A percentile compares a stretch with the other conserved stretches of the same genome.
Conservation (phyloP, 257 asterid species). For the Solanum lignicaule region DNA sequence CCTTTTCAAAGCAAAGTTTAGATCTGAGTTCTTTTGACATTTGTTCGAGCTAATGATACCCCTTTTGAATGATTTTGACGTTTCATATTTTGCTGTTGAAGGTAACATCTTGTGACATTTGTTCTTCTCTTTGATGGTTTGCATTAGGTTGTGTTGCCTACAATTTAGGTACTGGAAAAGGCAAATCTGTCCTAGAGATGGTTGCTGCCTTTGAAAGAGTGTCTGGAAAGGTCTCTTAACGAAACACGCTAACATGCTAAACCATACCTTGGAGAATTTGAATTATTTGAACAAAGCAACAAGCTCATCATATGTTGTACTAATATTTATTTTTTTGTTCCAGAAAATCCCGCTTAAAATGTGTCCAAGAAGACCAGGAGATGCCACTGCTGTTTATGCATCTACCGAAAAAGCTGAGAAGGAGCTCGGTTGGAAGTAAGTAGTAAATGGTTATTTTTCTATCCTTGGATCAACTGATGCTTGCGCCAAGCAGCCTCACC, state of each 20-base stretch:
- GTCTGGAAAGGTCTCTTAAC: slow-evolving; percentile 53
- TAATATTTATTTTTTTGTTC: neutral
- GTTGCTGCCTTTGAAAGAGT: slow-evolving; percentile 80
- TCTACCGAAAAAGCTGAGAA: slow-evolving; percentile 66
- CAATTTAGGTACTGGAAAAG: slow-evolving; percentile 87
- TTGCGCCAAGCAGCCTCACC: neutral
- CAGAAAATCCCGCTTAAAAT: slow-evolving; percentile 74
- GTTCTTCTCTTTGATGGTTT: neutral
- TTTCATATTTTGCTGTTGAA: neutral
- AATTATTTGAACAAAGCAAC: neutral
- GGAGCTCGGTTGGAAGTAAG: slow-evolving; percentile 97
- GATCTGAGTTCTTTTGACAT: neutral
- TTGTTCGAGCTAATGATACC: neutral
- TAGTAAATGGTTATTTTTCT: neutral
- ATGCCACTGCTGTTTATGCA: slow-evolving; percentile 92
- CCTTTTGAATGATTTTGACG: neutral
- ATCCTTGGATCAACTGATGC: neutral
- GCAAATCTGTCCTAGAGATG: slow-evolving; percentile 93
- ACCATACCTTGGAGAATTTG: neutral
- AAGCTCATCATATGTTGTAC: neutral
- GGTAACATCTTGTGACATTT: neutral
- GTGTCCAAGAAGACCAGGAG: slow-evolving; percentile 85
- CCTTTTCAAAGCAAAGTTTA: neutral
- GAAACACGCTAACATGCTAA: neutral
- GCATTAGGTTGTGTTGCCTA: slow-evolving; percentile 72